These are phyloP conservation scores for Populus trichocarpa DNA, from an alignment of 441 rosid species.

Conservation along the genomic window DNA sequence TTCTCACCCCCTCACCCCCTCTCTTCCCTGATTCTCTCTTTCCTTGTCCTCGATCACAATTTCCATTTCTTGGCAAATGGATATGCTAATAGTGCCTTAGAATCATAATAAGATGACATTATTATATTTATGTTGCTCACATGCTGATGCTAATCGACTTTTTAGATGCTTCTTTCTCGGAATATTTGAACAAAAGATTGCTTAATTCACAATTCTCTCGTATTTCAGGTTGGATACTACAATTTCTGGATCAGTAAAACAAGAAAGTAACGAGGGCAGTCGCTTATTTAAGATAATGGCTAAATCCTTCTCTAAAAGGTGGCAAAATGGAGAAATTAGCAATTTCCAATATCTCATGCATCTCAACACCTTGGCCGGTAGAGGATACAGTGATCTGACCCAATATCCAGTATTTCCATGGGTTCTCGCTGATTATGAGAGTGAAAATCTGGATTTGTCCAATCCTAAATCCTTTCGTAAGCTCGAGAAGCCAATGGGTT, in stretches of 20 bases:
- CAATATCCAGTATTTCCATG: slow-evolving; percentile 99
- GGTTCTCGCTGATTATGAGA: slow-evolving; percentile 98
- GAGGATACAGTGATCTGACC: slow-evolving; percentile 99
- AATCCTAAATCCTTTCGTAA: slow-evolving; percentile 89
- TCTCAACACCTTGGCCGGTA: slow-evolving; percentile 99
- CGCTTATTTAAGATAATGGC: slow-evolving; percentile 94
- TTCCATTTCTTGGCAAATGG: neutral
- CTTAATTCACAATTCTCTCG: slow-evolving; percentile 22
- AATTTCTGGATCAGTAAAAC: slow-evolving; percentile 93
- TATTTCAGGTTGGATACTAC: slow-evolving; percentile 90
- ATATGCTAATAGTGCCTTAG: neutral
- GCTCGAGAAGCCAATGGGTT: slow-evolving; percentile 99
- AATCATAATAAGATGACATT: neutral
- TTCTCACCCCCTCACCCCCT: neutral
- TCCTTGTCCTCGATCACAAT: neutral
- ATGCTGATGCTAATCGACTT: neutral
- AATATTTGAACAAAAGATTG: slow-evolving; percentile 20
- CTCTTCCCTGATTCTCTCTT: neutral
- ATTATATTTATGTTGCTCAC: neutral
- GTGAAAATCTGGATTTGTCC: slow-evolving; percentile 83
- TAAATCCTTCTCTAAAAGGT: slow-evolving; percentile 97
- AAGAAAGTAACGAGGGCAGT: slow-evolving; percentile 92
- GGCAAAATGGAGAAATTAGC: slow-evolving; percentile 99
- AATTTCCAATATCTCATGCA: slow-evolving; percentile 99
- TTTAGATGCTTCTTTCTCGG: slow-evolving; percentile 1